Base-by-base conservation (phyloP, 2,329 filamentous ascomycete genomes). In the Talaromyces rugulosus region DNA sequence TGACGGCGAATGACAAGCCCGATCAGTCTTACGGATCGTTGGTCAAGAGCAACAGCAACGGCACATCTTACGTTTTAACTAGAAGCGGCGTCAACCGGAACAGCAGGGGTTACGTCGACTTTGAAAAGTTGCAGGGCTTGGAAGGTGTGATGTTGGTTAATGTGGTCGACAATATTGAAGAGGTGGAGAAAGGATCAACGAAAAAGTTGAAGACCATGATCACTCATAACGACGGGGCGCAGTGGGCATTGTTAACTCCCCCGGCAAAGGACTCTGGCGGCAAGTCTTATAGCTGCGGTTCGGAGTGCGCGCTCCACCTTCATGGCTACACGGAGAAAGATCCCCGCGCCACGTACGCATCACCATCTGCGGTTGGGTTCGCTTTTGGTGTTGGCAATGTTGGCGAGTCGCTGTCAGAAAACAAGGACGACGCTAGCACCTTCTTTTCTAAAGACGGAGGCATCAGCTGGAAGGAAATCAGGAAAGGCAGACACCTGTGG, bases 11-110 rank as follows among this genome's bases (percentile, higher is more conserved):
- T 69, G 84, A 83, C 47, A 80, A 80, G 3, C 73, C 81, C 57
- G 88, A 86, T 18, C 85, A 84, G 57, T 85, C 89, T 63, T 92
- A 90, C 69, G 95, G 95, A 42, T 89, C 89, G 28, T 91, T 99
- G 68, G 87, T 99, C 77, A 99, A 98, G 85, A 97, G 92, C 72
- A 99, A 99, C 80, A 97, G 92, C 69, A 98, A 99, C 72, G 95
- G 95, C 59, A 99, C 95, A 0, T 95, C 90, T 1, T 99, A 97
- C 71, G 91, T 96, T 12, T 80, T 96, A 66, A 96, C 91, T 75
- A 82, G 95, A 28, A 81, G 85, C 56, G 86, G 86, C 23, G 92
- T 98, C 71, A 97, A 98, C 75, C 86, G 91, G 68, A 87, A 97
- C 71, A 79, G 83, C 12, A 68, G 74, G 1, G 92, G 88, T 51